Base-by-base conservation (phyloP, 192 early-diverging fungal species). In the Coemansia sp. region DNA sequence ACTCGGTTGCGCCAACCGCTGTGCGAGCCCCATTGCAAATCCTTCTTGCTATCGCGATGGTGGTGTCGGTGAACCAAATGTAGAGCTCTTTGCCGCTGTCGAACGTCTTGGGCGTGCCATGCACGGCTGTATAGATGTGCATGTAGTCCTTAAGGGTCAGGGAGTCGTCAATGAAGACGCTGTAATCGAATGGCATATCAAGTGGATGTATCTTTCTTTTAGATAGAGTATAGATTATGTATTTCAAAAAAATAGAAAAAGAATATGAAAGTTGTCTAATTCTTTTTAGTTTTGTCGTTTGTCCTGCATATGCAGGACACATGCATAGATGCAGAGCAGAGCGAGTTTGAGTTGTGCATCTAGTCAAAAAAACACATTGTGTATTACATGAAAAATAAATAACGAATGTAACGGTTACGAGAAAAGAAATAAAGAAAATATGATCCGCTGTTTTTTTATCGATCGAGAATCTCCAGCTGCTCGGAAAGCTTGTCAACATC, bases 401-500 rank as follows among this genome's bases (percentile, higher is more conserved):
- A 46, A 46, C 20, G 15, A 40, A 40, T 40, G 7, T 13, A 40
- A 15, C 3, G 3, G 37, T 7, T 15, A 40, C 8, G 43, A 46
- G 16, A 20, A 20, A 46, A 3, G 20, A 4, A 7, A 42, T 13
- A 21, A 33, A 58, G 28, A 37, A 12, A 58, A 33, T 21, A 42
- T n/a, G n/a, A n/a, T n/a, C n/a, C n/a, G n/a, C n/a, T n/a, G 1
- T 12, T 43, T 31, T 45, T 46, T 7, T 66, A 59, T 59, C 37
- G 7, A 37, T 58, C 33, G 30, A 18, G 20, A 58, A 39, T 10
- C 20, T 46, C 43, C 7, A 71, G 28, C 49, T 16, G 58, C 29
- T 71, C 69, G 8, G 69, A 64, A 26, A 71, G 29, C 63, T 60
- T 31, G 21, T 68, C 72, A 16, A 74, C 63, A 10, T 74, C 62